Percentiles rank a stretch among this genome's conserved stretches.
phyloP scores from a whole-genome alignment of 345 rosid genomes.

The Stellera chamaejasme region DNA sequence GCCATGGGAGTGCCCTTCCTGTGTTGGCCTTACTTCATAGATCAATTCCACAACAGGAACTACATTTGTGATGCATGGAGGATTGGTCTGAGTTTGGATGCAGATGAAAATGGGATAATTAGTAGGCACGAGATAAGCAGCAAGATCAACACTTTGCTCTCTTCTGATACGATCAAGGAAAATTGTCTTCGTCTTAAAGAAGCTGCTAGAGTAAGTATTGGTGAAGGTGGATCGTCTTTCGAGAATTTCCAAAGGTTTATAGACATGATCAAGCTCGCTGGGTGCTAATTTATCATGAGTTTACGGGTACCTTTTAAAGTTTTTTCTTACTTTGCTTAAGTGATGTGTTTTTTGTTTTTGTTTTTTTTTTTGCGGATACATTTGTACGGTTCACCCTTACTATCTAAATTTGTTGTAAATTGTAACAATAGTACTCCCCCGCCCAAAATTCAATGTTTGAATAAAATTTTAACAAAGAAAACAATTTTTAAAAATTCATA shows the following conservation, averaged over 20 bases:
- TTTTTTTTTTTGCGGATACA: too few relatives aligned
- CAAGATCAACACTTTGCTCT: too few relatives aligned
- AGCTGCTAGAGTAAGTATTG: not conserved
- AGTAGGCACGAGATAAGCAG: slow-evolving; percentile 18
- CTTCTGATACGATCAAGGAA: not conserved
- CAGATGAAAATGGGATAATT: slow-evolving; percentile 20
- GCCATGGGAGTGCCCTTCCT: slow-evolving; percentile 19
- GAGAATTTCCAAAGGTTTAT: not conserved
- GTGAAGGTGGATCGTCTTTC: not conserved
- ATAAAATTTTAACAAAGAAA: too few relatives aligned
- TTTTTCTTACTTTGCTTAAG: too few relatives aligned
- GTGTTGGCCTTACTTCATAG: slow-evolving; percentile 29
- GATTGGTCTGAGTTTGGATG: slow-evolving; percentile 8
- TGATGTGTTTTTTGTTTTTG: too few relatives aligned
- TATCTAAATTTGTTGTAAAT: too few relatives aligned
- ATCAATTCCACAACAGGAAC: slow-evolving; percentile 25
- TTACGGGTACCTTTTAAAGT: too few relatives aligned
- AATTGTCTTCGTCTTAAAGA: not conserved
- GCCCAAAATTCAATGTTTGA: too few relatives aligned
- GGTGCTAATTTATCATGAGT: too few relatives aligned
- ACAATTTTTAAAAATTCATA: too few relatives aligned
- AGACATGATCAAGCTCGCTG: not conserved
- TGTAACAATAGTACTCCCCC: too few relatives aligned
- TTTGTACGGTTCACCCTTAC: too few relatives aligned
- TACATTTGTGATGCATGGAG: slow-evolving; percentile 25